Conservation (phyloP, 2,329 filamentous ascomycete species). For the Byssoonygena ceratinophila region DNA sequence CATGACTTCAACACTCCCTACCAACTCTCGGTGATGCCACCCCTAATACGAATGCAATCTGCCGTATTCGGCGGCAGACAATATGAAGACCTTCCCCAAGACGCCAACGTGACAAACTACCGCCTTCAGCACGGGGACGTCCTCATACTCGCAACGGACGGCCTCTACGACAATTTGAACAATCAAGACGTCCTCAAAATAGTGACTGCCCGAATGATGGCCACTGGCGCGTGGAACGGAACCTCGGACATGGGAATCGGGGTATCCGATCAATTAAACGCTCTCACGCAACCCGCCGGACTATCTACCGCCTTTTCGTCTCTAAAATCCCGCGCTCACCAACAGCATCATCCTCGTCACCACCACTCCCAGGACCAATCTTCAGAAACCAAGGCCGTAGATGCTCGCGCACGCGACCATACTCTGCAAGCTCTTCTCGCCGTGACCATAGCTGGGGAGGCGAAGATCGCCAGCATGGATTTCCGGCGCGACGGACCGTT, state of each 20-base stretch:
- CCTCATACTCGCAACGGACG: constrained; percentile 86
- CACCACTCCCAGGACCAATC: constrained; percentile 14
- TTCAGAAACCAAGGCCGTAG: neutral
- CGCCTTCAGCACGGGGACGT: constrained; percentile 80
- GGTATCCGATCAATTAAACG: constrained; percentile 50
- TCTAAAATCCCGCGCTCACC: constrained; percentile 12
- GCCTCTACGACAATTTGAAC: constrained; percentile 90
- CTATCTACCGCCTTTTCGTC: constrained; percentile 23
- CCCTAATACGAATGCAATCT: constrained; percentile 65
- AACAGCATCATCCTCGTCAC: constrained; percentile 11
- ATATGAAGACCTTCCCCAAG: constrained; percentile 70
- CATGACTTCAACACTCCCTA: constrained; percentile 97
- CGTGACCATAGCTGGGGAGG: constrained; percentile 65
- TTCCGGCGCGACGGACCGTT: constrained; percentile 79
- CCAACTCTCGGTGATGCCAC: constrained; percentile 80
- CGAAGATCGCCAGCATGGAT: constrained; percentile 76
- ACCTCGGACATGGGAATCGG: constrained; percentile 50
- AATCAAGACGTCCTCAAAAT: constrained; percentile 78
- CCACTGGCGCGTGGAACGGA: constrained; percentile 61
- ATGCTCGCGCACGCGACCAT: constrained; percentile 21
- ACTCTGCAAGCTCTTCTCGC: constrained; percentile 72
- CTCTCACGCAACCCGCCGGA: constrained; percentile 43
- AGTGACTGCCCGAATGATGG: constrained; percentile 65
- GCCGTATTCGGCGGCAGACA: constrained; percentile 72
- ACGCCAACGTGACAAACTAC: constrained; percentile 70